These are phyloP conservation scores for Mrakia frigida DNA, from an alignment of 768 basidiomycete species.

Conservation along the genomic window DNA sequence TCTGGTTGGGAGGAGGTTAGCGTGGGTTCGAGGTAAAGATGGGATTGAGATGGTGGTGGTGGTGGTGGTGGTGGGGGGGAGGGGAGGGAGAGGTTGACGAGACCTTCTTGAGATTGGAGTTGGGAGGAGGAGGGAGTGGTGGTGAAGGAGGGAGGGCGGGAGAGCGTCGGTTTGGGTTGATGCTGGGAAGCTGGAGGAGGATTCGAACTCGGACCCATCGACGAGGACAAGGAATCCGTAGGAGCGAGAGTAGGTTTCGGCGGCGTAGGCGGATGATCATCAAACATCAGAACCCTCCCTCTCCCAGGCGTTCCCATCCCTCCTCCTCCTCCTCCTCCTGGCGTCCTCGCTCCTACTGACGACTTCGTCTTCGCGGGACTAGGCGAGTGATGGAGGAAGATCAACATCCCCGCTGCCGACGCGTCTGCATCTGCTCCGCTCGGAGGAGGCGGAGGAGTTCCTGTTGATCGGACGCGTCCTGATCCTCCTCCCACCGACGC, in stretches of 20 bases:
- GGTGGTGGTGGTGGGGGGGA: not conserved
- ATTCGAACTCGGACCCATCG: not conserved
- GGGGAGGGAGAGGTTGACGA: not conserved
- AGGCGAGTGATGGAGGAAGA: conserved; percentile 26
- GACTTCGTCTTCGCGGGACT: conserved; percentile 11
- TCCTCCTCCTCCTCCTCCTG: not conserved
- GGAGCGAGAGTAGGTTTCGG: not conserved
- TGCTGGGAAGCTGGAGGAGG: not conserved
- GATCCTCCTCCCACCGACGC: not conserved
- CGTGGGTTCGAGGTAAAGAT: not conserved
- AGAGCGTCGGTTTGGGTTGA: not conserved
- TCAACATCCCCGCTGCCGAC: conserved; percentile 22
- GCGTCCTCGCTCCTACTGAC: conserved; percentile 11
- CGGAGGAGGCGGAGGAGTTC: not conserved
- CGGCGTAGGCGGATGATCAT: conserved; percentile 4
- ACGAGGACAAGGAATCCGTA: not conserved
- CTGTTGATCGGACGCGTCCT: not conserved
- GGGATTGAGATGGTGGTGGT: not conserved
- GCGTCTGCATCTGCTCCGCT: not conserved
- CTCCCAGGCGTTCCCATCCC: not conserved
- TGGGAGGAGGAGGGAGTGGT: not conserved
- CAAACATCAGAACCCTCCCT: conserved; percentile 22
- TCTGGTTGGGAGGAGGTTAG: not conserved
- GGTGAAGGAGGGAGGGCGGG: not conserved
- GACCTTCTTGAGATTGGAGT: no score